A percentile compares a stretch with the other conserved stretches of the same genome.
Evolutionary conservation across 2,329 filamentous ascomycete species (phyloP).

Genomic region (Pseudonectria buxi): DNA sequence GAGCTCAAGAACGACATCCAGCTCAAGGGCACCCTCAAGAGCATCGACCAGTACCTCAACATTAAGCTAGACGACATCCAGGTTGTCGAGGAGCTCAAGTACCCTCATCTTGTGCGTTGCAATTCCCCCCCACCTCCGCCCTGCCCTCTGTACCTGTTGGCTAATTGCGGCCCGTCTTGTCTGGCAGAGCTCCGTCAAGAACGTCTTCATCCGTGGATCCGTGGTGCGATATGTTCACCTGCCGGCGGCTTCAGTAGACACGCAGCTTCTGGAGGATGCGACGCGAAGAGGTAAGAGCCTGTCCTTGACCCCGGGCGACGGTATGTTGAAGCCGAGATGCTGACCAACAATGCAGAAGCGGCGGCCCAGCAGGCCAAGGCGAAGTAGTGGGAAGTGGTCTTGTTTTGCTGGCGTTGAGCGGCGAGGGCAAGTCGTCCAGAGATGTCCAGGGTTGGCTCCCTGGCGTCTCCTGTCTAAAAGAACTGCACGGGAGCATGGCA

Average conservation of each 20-base stretch:
- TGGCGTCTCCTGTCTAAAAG: too few relatives aligned
- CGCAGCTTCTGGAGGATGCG: slow-evolving; percentile 81
- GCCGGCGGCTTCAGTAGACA: slow-evolving; percentile 74
- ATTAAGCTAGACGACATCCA: slow-evolving; percentile 96
- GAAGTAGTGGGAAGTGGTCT: slow-evolving; percentile 31
- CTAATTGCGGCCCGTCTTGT: slow-evolving; percentile 1
- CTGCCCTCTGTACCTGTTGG: not conserved
- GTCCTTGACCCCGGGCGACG: not conserved
- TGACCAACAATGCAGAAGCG: slow-evolving; percentile 38
- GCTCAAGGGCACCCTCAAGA: slow-evolving; percentile 91
- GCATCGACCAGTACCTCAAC: slow-evolving; percentile 97
- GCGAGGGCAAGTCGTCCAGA: too few relatives aligned
- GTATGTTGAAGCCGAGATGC: too few relatives aligned
- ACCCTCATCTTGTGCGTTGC: slow-evolving; percentile 75
- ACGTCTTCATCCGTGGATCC: slow-evolving; percentile 90
- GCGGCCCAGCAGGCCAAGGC: slow-evolving; percentile 52
- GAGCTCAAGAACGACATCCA: slow-evolving; percentile 99
- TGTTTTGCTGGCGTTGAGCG: not conserved
- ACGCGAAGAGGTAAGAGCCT: slow-evolving; percentile 66
- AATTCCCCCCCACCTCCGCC: not conserved
- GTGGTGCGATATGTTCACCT: slow-evolving; percentile 91
- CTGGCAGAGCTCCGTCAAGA: slow-evolving; percentile 68
- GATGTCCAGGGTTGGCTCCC: too few relatives aligned
- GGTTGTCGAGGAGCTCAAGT: slow-evolving; percentile 88
- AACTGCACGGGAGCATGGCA: too few relatives aligned